phyloP scores from a whole-genome alignment of 805 yeast genomes.

The Metschnikowia gruessii region DNA sequence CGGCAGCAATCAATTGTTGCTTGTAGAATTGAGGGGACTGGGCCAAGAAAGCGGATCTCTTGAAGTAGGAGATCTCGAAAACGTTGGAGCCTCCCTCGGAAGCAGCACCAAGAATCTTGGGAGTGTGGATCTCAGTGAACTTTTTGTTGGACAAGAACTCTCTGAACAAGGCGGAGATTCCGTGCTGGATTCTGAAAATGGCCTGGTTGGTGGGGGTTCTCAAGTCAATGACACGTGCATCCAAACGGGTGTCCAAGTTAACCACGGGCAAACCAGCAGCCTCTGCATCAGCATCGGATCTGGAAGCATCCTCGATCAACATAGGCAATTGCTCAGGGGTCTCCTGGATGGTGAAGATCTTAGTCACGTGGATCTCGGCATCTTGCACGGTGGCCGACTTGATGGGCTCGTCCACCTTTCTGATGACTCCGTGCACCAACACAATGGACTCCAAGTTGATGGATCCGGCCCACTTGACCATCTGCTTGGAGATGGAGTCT shows the following conservation, averaged over 20 bases:
- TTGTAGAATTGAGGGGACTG: slow-evolving; percentile 98
- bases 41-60: slow-evolving; percentile 88
- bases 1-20: slow-evolving; percentile 97
- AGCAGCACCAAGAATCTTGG: slow-evolving; percentile 91
- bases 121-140: slow-evolving; percentile 93
- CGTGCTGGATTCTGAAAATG: slow-evolving; percentile 89
- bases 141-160: slow-evolving; percentile 69
- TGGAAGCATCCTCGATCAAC: slow-evolving; percentile 92
- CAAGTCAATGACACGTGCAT: slow-evolving; percentile 91
- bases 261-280: slow-evolving; percentile 89
- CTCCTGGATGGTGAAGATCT: slow-evolving; percentile 74
- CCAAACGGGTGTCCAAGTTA: slow-evolving; percentile 93
- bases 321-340: slow-evolving; percentile 93
- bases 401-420: slow-evolving; percentile 80
- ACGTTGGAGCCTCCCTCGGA: slow-evolving; percentile 98
- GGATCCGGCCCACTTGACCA: slow-evolving; percentile 93
- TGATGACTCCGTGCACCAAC: slow-evolving; percentile 80
- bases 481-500: slow-evolving; percentile 71
- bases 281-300: slow-evolving; percentile 93
- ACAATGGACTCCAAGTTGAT: slow-evolving; percentile 89
- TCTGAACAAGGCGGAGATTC: slow-evolving; percentile 82
- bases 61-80: slow-evolving; percentile 90
- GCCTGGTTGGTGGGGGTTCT: slow-evolving; percentile 98
- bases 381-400: slow-evolving; percentile 91
- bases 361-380: slow-evolving; percentile 74